These are phyloP conservation scores for Tricholoma sp. DNA, from an alignment of 768 basidiomycete genomes.

Conservation along the genomic window DNA sequence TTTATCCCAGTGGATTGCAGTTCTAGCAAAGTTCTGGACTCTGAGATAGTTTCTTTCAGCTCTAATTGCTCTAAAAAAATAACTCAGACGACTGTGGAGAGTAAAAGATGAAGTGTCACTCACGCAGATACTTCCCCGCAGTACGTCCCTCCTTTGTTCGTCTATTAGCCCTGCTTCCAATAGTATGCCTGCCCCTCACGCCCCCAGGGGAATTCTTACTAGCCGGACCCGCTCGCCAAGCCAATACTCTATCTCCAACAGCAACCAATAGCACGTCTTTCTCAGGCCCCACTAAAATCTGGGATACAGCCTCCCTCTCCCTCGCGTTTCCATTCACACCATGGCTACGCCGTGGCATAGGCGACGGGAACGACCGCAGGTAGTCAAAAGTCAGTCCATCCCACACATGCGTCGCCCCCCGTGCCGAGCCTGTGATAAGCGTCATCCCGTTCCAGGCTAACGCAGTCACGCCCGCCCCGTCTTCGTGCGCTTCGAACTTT, in stretches of 20 bases:
- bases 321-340: conserved; percentile 19
- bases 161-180: conserved; percentile 22
- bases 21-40: conserved; percentile 49
- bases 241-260: conserved; percentile 57
- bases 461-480: conserved; percentile 55
- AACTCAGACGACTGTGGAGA: conserved; percentile 2
- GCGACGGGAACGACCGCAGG: conserved; percentile 50
- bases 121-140: conserved; percentile 43
- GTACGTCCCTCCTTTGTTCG: conserved; percentile 25
- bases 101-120: conserved; percentile 16
- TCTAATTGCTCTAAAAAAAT: conserved; percentile 52
- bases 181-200: conserved; percentile 26
- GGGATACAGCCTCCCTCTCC: conserved; percentile 41
- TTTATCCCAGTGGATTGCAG: conserved; percentile 39
- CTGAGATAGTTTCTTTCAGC: conserved; percentile 55
- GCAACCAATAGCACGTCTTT: conserved; percentile 52
- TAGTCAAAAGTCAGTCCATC: conserved; percentile 60
- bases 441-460: conserved; percentile 57
- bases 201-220: conserved; percentile 24
- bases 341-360: conserved; percentile 28
- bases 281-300: conserved; percentile 52
- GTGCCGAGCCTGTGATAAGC: conserved; percentile 61
- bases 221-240: conserved; percentile 60
- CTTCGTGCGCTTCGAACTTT: conserved; percentile 60
- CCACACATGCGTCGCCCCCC: conserved; percentile 57